Percentiles rank a stretch among this genome's conserved stretches.
These are phyloP conservation scores for Ogataea ganodermae DNA, from an alignment of 805 yeast genomes.

Conservation along the genomic window DNA sequence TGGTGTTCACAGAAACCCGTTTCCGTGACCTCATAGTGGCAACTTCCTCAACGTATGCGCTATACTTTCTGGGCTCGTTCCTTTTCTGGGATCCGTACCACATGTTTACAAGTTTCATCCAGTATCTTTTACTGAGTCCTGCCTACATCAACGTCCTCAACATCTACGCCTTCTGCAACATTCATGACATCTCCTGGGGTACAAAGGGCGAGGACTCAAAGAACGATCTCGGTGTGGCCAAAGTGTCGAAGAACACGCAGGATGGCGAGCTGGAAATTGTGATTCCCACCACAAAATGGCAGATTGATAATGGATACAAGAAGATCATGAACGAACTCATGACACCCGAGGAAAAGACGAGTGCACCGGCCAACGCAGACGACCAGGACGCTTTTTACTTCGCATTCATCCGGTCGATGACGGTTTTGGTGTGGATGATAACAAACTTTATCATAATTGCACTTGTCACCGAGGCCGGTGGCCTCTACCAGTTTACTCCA, in stretches of 20 bases:
- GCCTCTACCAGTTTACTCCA: conserved; percentile 53
- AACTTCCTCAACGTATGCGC: conserved; percentile 75
- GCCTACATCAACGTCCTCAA: conserved; percentile 88
- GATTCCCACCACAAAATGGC: conserved; percentile 73
- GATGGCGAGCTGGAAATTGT: conserved; percentile 69
- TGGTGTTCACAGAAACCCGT: conserved; percentile 64
- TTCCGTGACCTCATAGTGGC: conserved; percentile 90
- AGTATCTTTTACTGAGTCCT: conserved; percentile 82
- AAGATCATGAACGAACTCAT: conserved; percentile 62
- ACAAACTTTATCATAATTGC: conserved; percentile 82
- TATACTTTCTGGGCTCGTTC: conserved; percentile 77
- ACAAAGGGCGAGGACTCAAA: conserved; percentile 81
- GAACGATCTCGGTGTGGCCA: conserved; percentile 83
- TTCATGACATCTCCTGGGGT: conserved; percentile 98
- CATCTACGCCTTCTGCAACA: conserved; percentile 93
- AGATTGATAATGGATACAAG: conserved; percentile 74
- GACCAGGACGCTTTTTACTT: conserved; percentile 72
- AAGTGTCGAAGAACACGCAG: conserved; percentile 48
- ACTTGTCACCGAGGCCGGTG: conserved; percentile 83
- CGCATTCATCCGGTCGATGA: conserved; percentile 86
- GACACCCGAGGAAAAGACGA: conserved; percentile 36
- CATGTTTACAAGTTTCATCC: conserved; percentile 84
- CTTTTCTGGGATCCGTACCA: conserved; percentile 90
- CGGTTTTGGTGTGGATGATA: conserved; percentile 87
- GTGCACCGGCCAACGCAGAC: conserved; percentile 37